Evolutionary conservation across 1,139 yeast species (phyloP).

Genomic region (Blastobotrys capitulatus): DNA sequence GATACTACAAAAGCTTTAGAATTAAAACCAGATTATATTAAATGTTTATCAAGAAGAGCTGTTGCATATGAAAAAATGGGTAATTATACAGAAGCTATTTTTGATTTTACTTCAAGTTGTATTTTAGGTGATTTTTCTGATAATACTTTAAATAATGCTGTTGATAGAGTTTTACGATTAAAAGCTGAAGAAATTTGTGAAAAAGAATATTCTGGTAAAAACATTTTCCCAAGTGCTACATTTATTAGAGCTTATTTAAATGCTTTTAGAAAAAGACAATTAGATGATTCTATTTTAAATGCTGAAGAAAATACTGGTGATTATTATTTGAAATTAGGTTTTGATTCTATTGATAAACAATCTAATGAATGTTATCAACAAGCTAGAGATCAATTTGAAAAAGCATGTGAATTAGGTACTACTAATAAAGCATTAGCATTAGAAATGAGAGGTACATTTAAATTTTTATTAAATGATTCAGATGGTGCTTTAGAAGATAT

Average conservation of each 20-base stretch:
- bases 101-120: slow-evolving; percentile 74
- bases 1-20: slow-evolving; percentile 84
- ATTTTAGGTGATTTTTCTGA: slow-evolving; percentile 52
- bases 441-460: slow-evolving; percentile 79
- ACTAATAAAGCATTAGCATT: slow-evolving; percentile 56
- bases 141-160: slow-evolving; percentile 68
- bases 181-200: slow-evolving; percentile 47
- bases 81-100: slow-evolving; percentile 76
- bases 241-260: slow-evolving; percentile 83
- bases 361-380: slow-evolving; percentile 66
- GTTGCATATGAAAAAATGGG: slow-evolving; percentile 82
- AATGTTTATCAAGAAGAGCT: slow-evolving; percentile 67
- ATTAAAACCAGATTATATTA: slow-evolving; percentile 82
- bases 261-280: slow-evolving; percentile 46
- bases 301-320: slow-evolving; percentile 56
- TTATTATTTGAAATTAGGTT: slow-evolving; percentile 61
- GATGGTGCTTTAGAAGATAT: slow-evolving; percentile 55
- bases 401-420: slow-evolving; percentile 48
- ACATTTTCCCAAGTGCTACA: slow-evolving; percentile 75
- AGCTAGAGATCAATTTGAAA: slow-evolving; percentile 63
- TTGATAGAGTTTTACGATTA: slow-evolving; percentile 81
- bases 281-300: slow-evolving; percentile 36
- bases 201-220: slow-evolving; percentile 48
- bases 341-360: slow-evolving; percentile 56
- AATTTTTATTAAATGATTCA: slow-evolving; percentile 74